Conservation (phyloP, 169 alveolate species). For the Plasmodium gallinaceum region DNA sequence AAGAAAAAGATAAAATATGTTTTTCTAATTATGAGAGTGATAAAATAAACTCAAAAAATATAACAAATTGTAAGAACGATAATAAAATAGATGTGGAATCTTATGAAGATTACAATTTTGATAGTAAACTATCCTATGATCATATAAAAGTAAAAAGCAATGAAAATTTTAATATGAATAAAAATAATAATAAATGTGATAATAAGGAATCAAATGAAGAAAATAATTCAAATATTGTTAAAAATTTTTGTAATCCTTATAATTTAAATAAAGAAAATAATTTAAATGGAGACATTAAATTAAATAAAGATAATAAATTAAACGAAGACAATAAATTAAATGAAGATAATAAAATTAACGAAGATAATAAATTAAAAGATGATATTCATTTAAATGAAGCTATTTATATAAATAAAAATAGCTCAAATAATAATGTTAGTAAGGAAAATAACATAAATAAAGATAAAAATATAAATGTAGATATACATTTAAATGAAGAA, state of each 20-base stretch:
- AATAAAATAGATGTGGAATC: too few relatives aligned
- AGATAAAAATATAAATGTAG: not conserved
- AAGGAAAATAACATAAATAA: not conserved
- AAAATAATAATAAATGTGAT: not conserved
- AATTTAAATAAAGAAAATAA: not conserved
- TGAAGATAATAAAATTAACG: not conserved
- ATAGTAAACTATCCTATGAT: too few relatives aligned
- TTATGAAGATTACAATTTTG: too few relatives aligned
- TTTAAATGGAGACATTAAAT: not conserved
- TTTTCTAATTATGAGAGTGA: too few relatives aligned
- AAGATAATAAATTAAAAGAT: not conserved
- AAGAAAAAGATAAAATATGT: too few relatives aligned
- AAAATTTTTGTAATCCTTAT: too few relatives aligned
- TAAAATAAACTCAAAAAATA: too few relatives aligned
- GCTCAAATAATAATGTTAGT: not conserved
- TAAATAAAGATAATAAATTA: not conserved
- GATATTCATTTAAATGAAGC: not conserved
- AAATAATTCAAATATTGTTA: not conserved
- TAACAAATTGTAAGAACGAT: too few relatives aligned
- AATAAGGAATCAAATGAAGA: not conserved
- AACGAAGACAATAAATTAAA: not conserved
- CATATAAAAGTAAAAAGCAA: not conserved
- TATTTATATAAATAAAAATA: not conserved
- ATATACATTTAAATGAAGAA: not conserved
- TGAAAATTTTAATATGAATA: not conserved